Percentiles rank a stretch among this genome's conserved stretches.
These are phyloP conservation scores for Inonotus obliquus DNA, from an alignment of 1,284 basidiomycete species.

Conservation along the genomic window DNA sequence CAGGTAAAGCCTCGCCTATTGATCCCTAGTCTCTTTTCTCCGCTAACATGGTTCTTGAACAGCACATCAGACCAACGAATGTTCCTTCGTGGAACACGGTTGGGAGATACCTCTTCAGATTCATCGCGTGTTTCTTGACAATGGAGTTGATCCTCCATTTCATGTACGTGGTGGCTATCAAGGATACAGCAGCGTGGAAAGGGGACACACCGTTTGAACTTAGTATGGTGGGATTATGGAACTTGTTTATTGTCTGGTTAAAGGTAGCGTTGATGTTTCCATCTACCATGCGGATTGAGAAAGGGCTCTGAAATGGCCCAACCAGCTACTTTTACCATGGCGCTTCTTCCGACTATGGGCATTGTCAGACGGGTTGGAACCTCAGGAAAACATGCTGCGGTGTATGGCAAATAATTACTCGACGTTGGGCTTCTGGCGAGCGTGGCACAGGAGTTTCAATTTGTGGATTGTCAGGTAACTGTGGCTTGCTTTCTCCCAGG, in stretches of 20 bases:
- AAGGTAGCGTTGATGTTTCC: slow-evolving; percentile 76
- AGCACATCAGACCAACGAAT: slow-evolving; percentile 52
- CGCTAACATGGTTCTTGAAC: not conserved
- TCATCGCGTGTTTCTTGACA: slow-evolving; percentile 67
- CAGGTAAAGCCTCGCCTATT: slow-evolving; percentile 54
- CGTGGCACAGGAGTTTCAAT: slow-evolving; percentile 97
- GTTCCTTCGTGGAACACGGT: slow-evolving; percentile 29
- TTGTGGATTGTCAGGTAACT: slow-evolving; percentile 87
- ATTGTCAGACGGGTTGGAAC: slow-evolving; percentile 83
- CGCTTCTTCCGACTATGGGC: slow-evolving; percentile 97
- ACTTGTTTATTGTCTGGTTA: slow-evolving; percentile 93
- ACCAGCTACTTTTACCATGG: slow-evolving; percentile 92
- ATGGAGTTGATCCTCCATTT: slow-evolving; percentile 93
- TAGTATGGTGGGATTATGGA: slow-evolving; percentile 96
- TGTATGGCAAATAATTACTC: slow-evolving; percentile 99
- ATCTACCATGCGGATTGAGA: too few relatives aligned
- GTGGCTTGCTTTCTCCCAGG: slow-evolving; percentile 6
- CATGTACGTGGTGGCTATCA: slow-evolving; percentile 97
- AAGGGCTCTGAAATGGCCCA: not conserved
- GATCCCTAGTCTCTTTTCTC: slow-evolving; percentile 3
- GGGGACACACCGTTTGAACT: slow-evolving; percentile 79
- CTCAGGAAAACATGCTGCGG: slow-evolving; percentile 98
- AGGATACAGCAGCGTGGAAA: slow-evolving; percentile 76
- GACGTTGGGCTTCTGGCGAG: slow-evolving; percentile 89
- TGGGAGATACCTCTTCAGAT: slow-evolving; percentile 63